These are phyloP conservation scores for Alternaria longipes DNA, from an alignment of 2,329 filamentous ascomycete species.

Conservation along the genomic window DNA sequence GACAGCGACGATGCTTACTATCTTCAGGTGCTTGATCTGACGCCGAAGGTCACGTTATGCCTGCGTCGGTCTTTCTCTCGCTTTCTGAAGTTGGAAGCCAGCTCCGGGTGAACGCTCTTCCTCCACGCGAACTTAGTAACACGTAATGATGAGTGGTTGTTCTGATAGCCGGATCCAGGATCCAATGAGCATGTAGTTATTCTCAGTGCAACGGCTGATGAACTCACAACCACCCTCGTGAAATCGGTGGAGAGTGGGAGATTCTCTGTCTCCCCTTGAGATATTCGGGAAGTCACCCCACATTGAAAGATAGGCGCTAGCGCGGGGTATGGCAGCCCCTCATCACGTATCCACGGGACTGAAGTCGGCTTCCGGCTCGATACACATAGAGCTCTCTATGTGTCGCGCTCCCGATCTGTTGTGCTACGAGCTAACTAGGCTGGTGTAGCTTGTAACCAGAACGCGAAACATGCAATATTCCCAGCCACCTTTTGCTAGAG, in stretches of 20 bases:
- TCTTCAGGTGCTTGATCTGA: slow-evolving; percentile 12
- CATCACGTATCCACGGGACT: slow-evolving; percentile 14
- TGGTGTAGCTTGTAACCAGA: neutral
- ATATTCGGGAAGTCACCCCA: slow-evolving; percentile 22
- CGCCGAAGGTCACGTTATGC: slow-evolving; percentile 11
- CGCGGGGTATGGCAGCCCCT: slow-evolving; percentile 31
- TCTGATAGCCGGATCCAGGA: neutral
- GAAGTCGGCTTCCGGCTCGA: slow-evolving; percentile 7
- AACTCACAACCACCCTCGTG: neutral
- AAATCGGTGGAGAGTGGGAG: neutral
- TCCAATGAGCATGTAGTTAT: neutral
- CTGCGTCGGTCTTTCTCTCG: neutral
- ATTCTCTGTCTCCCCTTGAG: neutral
- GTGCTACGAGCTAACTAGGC: neutral
- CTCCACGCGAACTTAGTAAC: neutral
- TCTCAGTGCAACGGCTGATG: neutral
- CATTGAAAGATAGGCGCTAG: slow-evolving; percentile 27
- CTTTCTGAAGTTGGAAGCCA: neutral
- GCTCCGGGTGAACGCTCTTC: slow-evolving; percentile 25
- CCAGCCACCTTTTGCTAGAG: neutral
- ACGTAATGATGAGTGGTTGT: neutral
- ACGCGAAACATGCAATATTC: no score
- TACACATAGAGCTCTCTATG: neutral
- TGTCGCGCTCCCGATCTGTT: neutral
- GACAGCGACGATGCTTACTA: neutral